These are phyloP conservation scores for Curvularia sp. DNA, from an alignment of 2,329 filamentous ascomycete species.

Conservation along the genomic window DNA sequence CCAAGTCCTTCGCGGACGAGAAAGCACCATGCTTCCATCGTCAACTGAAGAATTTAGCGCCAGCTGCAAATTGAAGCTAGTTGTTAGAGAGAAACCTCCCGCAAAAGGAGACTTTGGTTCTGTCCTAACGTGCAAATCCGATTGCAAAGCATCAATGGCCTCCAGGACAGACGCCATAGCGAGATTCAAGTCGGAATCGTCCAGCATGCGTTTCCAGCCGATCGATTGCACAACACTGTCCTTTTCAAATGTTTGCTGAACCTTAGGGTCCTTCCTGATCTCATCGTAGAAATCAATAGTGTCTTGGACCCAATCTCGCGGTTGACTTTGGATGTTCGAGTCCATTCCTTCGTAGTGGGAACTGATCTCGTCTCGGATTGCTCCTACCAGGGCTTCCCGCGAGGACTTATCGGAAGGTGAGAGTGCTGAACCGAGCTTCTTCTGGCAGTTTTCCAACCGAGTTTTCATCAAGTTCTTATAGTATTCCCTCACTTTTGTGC, in stretches of 20 bases:
- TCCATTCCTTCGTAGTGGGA: not conserved
- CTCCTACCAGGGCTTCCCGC: not conserved
- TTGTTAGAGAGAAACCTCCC: slow-evolving; percentile 4
- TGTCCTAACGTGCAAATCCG: not conserved
- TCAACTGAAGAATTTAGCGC: not conserved
- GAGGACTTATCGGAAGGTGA: not conserved
- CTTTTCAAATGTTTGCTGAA: not conserved
- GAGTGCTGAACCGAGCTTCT: not conserved
- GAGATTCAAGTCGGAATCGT: not conserved
- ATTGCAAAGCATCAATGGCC: slow-evolving; percentile 3
- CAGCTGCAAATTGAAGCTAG: not conserved
- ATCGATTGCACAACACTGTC: not conserved
- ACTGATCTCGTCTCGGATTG: not conserved
- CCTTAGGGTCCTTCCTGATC: not conserved
- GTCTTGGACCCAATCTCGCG: not conserved
- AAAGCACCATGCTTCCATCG: not conserved
- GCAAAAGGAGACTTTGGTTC: not conserved
- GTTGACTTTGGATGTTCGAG: not conserved
- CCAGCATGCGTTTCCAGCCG: not conserved
- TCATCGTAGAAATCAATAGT: not conserved
- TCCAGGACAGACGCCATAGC: slow-evolving; percentile 3
- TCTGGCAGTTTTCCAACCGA: not conserved
- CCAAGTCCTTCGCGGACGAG: slow-evolving; percentile 11
- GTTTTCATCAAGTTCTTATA: not conserved
- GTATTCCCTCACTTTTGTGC: not conserved